Conservation (phyloP, 148 eudicot species). For the Pharnaceum exiguum region DNA sequence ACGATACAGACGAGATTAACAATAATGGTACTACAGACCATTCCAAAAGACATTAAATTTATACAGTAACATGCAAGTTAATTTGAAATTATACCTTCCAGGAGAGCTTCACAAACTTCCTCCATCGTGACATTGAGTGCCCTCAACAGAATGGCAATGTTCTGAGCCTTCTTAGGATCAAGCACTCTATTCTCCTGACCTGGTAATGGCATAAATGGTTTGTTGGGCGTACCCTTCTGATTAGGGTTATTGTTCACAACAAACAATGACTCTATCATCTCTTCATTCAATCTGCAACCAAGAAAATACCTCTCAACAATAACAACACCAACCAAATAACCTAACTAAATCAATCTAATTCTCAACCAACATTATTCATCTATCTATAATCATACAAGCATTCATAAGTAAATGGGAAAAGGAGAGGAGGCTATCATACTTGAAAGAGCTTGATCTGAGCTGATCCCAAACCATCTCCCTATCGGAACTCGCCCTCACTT, state of each 20-base stretch:
- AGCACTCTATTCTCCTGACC: conserved; percentile 74
- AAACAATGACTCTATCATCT: conserved; percentile 93
- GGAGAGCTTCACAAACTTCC: conserved; percentile 92
- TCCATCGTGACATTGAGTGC: conserved; percentile 84
- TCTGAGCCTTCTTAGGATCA: conserved; percentile 95
- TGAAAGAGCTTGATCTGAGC: conserved; percentile 86
- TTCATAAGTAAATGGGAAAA: neutral
- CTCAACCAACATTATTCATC: neutral
- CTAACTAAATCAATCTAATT: neutral
- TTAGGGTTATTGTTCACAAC: conserved; percentile 51
- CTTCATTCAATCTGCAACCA: conserved; percentile 76
- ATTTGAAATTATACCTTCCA: conserved; percentile 52
- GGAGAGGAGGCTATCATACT: conserved; percentile 36
- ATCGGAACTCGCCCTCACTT: conserved; percentile 94
- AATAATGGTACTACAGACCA: too few species aligned
- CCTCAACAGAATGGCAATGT: conserved; percentile 82
- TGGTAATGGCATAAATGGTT: conserved; percentile 39
- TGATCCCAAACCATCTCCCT: conserved; percentile 99
- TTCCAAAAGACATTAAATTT: too few species aligned
- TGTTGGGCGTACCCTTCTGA: conserved; percentile 44
- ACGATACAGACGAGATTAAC: neutral
- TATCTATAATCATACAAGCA: neutral
- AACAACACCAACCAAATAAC: neutral
- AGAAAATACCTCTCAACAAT: neutral
- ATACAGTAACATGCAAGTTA: neutral